A percentile compares a stretch with the other conserved stretches of the same genome.
phyloP scores from a whole-genome alignment of 2,329 filamentous ascomycete genomes.

The Lachnellula suecica region DNA sequence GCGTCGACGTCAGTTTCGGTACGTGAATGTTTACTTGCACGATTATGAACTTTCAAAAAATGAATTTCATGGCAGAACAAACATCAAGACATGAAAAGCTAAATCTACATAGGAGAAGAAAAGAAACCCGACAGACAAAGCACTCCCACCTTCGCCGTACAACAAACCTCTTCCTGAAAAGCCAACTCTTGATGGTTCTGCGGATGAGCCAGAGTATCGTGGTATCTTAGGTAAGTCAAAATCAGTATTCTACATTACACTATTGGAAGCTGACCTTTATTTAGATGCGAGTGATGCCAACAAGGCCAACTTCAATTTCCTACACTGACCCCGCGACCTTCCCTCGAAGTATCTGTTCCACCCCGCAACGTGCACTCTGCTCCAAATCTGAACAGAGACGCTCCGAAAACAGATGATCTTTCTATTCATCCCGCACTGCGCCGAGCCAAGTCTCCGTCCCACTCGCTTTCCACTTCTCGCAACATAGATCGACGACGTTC shows the following conservation, averaged over 20 bases:
- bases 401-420: not conserved
- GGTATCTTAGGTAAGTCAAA: not conserved
- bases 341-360: not conserved
- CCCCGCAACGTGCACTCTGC: not conserved
- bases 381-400: not conserved
- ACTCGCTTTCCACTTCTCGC: not conserved
- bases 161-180: not conserved
- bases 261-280: not conserved
- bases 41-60: too few species aligned
- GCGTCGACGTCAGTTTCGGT: too few species aligned
- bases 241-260: not conserved
- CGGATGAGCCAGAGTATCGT: not conserved
- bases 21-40: too few species aligned
- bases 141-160: not conserved
- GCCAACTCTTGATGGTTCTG: not conserved
- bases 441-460: not conserved
- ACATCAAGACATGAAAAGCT: too few species aligned
- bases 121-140: not conserved
- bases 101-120: not conserved
- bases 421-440: not conserved
- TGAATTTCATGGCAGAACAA: too few species aligned
- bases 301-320: not conserved
- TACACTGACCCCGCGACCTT: not conserved
- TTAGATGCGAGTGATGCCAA: not conserved
- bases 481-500: too few species aligned